A percentile compares a stretch with the other conserved stretches of the same genome.
phyloP scores from a whole-genome alignment of 192 early-diverging fungal genomes.

The Backusella mclennaniae region DNA sequence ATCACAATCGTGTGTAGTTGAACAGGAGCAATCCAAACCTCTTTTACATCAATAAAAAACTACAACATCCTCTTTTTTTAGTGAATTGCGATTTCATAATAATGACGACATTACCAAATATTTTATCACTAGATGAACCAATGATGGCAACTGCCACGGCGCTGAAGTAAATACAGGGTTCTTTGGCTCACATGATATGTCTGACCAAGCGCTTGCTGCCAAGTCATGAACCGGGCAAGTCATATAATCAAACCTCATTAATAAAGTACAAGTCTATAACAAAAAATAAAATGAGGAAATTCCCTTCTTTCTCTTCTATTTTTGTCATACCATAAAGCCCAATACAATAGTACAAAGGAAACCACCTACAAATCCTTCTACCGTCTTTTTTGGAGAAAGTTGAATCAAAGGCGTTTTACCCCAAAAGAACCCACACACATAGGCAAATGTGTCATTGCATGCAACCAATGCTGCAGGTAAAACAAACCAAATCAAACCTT shows the following conservation, averaged over 20 bases:
- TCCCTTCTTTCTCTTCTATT: too few relatives aligned
- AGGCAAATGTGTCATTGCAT: slow-evolving; percentile 93
- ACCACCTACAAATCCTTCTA: slow-evolving; percentile 94
- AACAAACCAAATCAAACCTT: slow-evolving; percentile 97
- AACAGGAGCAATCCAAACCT: slow-evolving; percentile 73
- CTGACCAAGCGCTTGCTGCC: slow-evolving; percentile 45
- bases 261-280: slow-evolving; percentile 42
- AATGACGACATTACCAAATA: slow-evolving; percentile 1
- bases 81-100: not conserved
- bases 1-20: slow-evolving; percentile 87
- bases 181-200: slow-evolving; percentile 47
- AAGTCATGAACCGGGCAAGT: slow-evolving; percentile 59
- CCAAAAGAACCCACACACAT: slow-evolving; percentile 94
- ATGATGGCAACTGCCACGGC: slow-evolving; percentile 28
- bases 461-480: slow-evolving; percentile 86
- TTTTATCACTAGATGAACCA: slow-evolving; percentile 11
- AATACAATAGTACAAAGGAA: slow-evolving; percentile 81
- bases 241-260: slow-evolving; percentile 53
- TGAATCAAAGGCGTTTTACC: slow-evolving; percentile 88
- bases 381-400: slow-evolving; percentile 96
- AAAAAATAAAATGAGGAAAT: not conserved
- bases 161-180: slow-evolving; percentile 54
- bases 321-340: slow-evolving; percentile 62
- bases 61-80: not conserved
- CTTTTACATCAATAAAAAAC: slow-evolving; percentile 37